Evolutionary conservation across 805 yeast genomes (phyloP), one percentile per base, ranked within the genome.

Genomic region (Sporopachydermia lactativora): DNA sequence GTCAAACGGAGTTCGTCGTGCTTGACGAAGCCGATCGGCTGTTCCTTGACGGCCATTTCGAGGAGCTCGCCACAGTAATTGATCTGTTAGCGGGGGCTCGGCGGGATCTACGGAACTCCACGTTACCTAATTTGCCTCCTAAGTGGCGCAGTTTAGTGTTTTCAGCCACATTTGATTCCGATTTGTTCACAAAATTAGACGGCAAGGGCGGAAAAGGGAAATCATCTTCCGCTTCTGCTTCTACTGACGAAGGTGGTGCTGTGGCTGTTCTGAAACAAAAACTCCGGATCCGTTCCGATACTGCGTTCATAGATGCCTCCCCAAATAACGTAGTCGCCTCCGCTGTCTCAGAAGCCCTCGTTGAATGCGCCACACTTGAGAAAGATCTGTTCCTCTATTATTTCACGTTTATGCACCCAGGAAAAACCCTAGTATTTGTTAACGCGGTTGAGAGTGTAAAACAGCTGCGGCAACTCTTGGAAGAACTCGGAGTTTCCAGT

Each of bases 21-120:
- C 65, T 89, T 19, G 98, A 92, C 65, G 98, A 92, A 59, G 98
- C 98, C 8, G 98, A 92, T 64, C 69, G 98, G 58, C 63, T 92
- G 46, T 66, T 92, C 40, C 96, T 89, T 59, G 95, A 88, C 53
- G 96, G 97, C 2, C 97, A 88, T 60, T 92, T 89, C 55, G 94
- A 84, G 44, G 98, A 92, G 57, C 72, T 92, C 47, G 94, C 81
- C 49, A 80, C 76, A 52, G 80, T 84, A 43, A 61, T 89, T 45
- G 84, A 80, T 42, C 57, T 81, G 13, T 58, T 92, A 43, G 60
- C 61, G 17, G 58, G 63, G 57, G 50, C 70, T 78, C 58, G 71
- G 65, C 15, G 14, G n/a, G 17, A 36, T 6, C 8, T n/a, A n/a
- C n/a, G 19, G 8, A 36, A 36, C n/a, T 11, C 16, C 5, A 36